These are phyloP conservation scores for Magnaporthiopsis incrustans DNA, from an alignment of 2,329 filamentous ascomycete species.

Conservation along the genomic window DNA sequence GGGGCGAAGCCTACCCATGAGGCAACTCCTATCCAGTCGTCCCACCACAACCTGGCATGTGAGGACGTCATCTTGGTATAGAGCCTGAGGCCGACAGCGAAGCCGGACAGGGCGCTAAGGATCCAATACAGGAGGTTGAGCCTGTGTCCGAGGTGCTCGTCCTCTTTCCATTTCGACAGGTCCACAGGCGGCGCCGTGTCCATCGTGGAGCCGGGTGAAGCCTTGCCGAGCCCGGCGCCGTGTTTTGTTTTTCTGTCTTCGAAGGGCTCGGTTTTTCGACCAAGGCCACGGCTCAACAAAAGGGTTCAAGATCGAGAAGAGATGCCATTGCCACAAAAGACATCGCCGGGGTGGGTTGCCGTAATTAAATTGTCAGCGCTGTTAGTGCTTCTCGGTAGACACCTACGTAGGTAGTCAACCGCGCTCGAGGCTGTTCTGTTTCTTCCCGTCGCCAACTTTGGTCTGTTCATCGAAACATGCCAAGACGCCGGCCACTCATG, in stretches of 20 bases:
- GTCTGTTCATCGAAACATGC: background rate
- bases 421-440: background rate
- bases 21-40: conserved; percentile 4
- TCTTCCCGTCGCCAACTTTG: background rate
- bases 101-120: background rate
- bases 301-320: background rate
- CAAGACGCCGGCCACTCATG: background rate
- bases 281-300: background rate
- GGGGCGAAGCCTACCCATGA: background rate
- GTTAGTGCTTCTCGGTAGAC: too few species aligned
- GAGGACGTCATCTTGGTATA: background rate
- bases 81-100: background rate
- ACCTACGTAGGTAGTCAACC: background rate
- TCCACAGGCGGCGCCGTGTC: background rate
- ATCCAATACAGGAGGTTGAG: background rate
- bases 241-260: background rate
- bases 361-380: background rate
- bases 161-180: background rate
- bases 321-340: background rate
- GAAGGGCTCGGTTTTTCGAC: background rate
- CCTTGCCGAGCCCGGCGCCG: background rate
- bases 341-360: background rate
- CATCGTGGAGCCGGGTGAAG: background rate
- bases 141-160: background rate
- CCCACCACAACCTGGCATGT: conserved; percentile 1